These are phyloP conservation scores for Chlorociboria aeruginascens DNA, from an alignment of 495 filamentous ascomycete genomes.

Conservation along the genomic window DNA sequence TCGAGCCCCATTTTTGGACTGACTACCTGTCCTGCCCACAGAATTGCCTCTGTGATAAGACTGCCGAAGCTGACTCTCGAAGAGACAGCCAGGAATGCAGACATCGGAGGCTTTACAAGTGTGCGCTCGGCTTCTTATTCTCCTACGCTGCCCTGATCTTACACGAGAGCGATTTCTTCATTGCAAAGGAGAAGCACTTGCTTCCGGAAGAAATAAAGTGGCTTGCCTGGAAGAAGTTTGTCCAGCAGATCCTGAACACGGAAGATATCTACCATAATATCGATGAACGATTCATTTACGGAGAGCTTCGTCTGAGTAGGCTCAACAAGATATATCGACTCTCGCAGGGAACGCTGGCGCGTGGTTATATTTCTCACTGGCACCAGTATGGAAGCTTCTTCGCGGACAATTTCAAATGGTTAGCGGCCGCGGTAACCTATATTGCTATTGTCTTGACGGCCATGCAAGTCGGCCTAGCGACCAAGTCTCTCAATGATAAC, in stretches of 20 bases:
- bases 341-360: background rate
- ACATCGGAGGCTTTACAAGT: background rate
- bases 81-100: background rate
- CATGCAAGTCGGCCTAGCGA: conserved; percentile 26
- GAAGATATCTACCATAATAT: background rate
- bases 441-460: conserved; percentile 22
- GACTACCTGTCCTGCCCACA: conserved; percentile 15
- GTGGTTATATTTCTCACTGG: conserved; percentile 13
- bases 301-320: conserved; percentile 27
- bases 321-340: conserved; percentile 23
- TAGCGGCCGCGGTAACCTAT: conserved; percentile 21
- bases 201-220: conserved; percentile 20
- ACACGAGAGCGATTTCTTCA: conserved; percentile 26
- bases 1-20: conserved; percentile 35
- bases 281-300: conserved; percentile 25
- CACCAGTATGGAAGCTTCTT: conserved; percentile 21
- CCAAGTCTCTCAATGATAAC: background rate
- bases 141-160: conserved; percentile 29
- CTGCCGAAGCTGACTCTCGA: background rate
- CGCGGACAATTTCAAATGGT: conserved; percentile 21
- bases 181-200: conserved; percentile 22
- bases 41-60: background rate
- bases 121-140: conserved; percentile 29
- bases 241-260: background rate
- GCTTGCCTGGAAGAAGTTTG: conserved; percentile 6